Evolutionary conservation across 768 basidiomycete species (phyloP), one percentile per base, ranked within the genome.

Genomic region (Pulveroboletus sp.): DNA sequence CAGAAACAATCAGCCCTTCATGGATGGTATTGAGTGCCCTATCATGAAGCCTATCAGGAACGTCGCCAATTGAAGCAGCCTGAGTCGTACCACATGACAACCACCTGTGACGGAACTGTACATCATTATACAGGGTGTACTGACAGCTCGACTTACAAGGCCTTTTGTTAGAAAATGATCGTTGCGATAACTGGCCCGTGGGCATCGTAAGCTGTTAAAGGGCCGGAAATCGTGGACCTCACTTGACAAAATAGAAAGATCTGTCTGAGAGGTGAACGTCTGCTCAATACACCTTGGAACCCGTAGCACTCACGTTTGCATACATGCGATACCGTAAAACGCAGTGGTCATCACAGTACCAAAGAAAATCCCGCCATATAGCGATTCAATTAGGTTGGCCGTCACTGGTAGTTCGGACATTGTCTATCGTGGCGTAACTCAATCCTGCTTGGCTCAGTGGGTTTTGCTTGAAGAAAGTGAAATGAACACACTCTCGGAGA

Each of bases 171-270:
- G 33, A 4, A n/a, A 6, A 13, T 9, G 31, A 41, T 47, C 47
- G 4, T 29, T 25, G 10, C n/a, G 33, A 21, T 41, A 47, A 12
- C 40, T 47, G 17, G 16, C 10, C 2, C 25, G 19, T 3, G 19
- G 14, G 0, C 8, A n/a, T 5, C 5, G 16, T 47, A 6, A 41
- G 12, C 1, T 3, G 16, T 4, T 6, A 10, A 24, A 37, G 19
- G 16, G 3, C 2, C 5, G n/a, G n/a, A n/a, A 16, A 2, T 16
- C 4, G n/a, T 24, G 1, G 25, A n/a, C 24, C 38, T 4, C 20
- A 47, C 47, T 47, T 32, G 39, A 40, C n/a, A 19, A 33, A 47
- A 13, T 47, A 47, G 13, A 47, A 47, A 23, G 33, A 47, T 19
- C 47, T 47, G 32, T 14, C 8, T 17, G 17, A 36, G 19, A 3